Evolutionary conservation across 805 yeast genomes (phyloP).

Genomic region (Cyberlindnera maritima): DNA sequence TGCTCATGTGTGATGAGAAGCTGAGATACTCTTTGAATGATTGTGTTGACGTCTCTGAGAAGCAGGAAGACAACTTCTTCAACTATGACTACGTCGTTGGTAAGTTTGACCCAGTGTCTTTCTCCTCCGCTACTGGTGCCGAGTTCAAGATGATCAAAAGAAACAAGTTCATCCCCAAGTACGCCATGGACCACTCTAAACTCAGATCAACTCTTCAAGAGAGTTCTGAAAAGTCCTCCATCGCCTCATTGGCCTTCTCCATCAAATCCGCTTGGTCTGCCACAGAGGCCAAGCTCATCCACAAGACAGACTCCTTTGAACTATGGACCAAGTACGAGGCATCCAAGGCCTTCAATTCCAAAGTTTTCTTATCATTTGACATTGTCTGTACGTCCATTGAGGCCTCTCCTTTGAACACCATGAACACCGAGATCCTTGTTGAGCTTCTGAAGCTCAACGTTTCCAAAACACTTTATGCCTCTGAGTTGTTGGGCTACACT

Average conservation of each 20-base stretch:
- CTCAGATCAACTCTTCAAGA: conserved; percentile 27
- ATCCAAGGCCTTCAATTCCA: conserved; percentile 28
- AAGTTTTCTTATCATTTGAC: conserved; percentile 45
- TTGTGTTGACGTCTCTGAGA: not conserved
- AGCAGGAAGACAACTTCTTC: conserved; percentile 38
- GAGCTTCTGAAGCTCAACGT: conserved; percentile 44
- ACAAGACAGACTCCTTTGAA: conserved; percentile 37
- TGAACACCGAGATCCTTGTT: conserved; percentile 52
- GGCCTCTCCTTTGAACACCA: conserved; percentile 37
- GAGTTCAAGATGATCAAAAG: conserved; percentile 13
- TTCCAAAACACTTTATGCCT: conserved; percentile 44
- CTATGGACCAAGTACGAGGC: conserved; percentile 49
- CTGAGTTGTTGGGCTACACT: conserved; percentile 51
- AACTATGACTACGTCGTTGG: conserved; percentile 38
- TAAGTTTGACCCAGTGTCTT: conserved; percentile 8
- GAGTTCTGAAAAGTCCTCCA: conserved; percentile 27
- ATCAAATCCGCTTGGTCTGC: conserved; percentile 29
- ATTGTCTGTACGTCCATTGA: conserved; percentile 32
- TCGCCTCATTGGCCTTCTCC: conserved; percentile 32
- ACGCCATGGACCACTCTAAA: conserved; percentile 28
- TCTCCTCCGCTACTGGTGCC: not conserved
- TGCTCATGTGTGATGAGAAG: conserved; percentile 32
- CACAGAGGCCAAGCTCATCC: conserved; percentile 36
- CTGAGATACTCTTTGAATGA: not conserved
- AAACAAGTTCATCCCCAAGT: conserved; percentile 37